These are phyloP conservation scores for Nissolia schottii DNA, from an alignment of 306 rosid species.

Conservation along the genomic window DNA sequence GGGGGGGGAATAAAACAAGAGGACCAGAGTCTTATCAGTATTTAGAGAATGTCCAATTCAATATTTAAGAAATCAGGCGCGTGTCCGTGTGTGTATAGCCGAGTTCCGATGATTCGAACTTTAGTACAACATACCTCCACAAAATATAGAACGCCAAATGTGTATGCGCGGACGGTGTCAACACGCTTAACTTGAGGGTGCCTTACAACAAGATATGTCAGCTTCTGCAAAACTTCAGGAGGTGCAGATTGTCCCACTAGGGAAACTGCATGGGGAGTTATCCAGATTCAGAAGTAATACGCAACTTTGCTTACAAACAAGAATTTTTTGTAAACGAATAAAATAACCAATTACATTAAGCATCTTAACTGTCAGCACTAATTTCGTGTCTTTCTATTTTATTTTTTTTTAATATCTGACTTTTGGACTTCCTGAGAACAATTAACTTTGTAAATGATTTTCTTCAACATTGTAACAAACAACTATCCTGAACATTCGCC, in stretches of 20 bases:
- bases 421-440: not conserved
- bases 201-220: constrained; percentile 71
- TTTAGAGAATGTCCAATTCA: not conserved
- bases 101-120: not conserved
- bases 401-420: not conserved
- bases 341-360: not conserved
- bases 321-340: not conserved
- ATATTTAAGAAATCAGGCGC: not conserved
- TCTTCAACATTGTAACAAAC: constrained; percentile 8
- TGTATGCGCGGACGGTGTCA: constrained; percentile 96
- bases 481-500: not conserved
- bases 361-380: not conserved
- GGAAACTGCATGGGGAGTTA: constrained; percentile 47
- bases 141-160: constrained; percentile 92
- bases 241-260: constrained; percentile 94
- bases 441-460: not conserved
- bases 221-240: constrained; percentile 81
- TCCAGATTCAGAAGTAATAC: not conserved
- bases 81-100: not conserved
- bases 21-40: not conserved
- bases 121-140: constrained; percentile 65
- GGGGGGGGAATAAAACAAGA: too few relatives aligned
- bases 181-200: constrained; percentile 72
- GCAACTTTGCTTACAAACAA: not conserved
- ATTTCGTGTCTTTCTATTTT: not conserved